Conservation (phyloP, 257 asterid genomes). For the Solanum neorickii region DNA sequence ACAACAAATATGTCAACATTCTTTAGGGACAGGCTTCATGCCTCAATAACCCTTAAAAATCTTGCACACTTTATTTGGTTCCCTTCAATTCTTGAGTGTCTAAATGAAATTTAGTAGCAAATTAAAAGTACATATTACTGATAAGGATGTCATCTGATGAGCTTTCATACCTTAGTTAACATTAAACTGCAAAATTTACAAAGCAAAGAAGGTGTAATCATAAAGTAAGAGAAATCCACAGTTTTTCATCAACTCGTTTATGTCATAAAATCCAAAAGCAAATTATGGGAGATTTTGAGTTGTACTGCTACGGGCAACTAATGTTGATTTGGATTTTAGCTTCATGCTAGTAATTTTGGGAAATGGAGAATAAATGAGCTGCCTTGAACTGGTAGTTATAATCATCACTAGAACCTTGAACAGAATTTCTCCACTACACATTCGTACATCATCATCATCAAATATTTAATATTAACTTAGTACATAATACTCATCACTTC, state of each 20-base stretch:
- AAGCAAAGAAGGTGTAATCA: not conserved
- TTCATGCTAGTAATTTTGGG: conserved; percentile 27
- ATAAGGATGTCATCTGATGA: not conserved
- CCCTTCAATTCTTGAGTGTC: not conserved
- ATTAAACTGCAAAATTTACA: not conserved
- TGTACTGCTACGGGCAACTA: not conserved
- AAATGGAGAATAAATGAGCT: conserved; percentile 50
- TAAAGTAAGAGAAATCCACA: not conserved
- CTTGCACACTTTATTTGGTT: not conserved
- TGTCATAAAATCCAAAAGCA: not conserved
- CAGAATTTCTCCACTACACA: not conserved
- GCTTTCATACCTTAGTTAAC: not conserved
- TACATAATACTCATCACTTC: conserved; percentile 19
- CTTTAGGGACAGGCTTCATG: too few relatives aligned
- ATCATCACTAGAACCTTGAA: not conserved
- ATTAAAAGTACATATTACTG: not conserved
- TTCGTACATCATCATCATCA: not conserved
- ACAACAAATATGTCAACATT: too few relatives aligned
- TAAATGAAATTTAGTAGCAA: not conserved
- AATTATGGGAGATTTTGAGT: not conserved
- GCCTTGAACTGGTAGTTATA: not conserved
- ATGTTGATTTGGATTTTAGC: not conserved
- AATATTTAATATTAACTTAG: conserved; percentile 8
- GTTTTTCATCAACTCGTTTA: not conserved
- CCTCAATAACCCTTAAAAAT: too few relatives aligned